A percentile compares a stretch with the other conserved stretches of the same genome.
Conservation (phyloP, 1,139 yeast genomes). For the Candida labiduridarum region DNA sequence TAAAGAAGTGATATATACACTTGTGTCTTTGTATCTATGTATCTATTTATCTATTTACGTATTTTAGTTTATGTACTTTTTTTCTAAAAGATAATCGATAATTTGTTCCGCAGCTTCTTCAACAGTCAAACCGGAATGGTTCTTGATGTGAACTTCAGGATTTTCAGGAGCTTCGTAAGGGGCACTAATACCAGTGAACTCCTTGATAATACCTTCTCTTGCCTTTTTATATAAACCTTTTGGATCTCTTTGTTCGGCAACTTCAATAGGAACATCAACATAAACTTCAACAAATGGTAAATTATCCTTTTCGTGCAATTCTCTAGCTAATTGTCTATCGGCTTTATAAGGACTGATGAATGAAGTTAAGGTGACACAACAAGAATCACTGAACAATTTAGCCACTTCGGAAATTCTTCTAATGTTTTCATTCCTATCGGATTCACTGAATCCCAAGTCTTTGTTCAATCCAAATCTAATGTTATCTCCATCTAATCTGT, state of each 20-base stretch:
- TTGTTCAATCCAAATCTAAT: slow-evolving; percentile 92
- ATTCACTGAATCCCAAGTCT: slow-evolving; percentile 89
- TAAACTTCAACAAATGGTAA: slow-evolving; percentile 88
- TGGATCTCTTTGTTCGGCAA: slow-evolving; percentile 96
- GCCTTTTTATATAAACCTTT: slow-evolving; percentile 97
- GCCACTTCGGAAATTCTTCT: slow-evolving; percentile 92
- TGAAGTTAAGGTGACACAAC: slow-evolving; percentile 82
- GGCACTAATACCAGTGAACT: slow-evolving; percentile 93
- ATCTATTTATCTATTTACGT: neutral
- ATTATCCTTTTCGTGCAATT: slow-evolving; percentile 71
- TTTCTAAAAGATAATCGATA: slow-evolving; percentile 63
- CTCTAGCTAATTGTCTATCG: slow-evolving; percentile 85
- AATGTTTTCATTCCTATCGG: slow-evolving; percentile 91
- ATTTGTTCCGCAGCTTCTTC: slow-evolving; percentile 82
- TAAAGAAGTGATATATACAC: slow-evolving; percentile 56
- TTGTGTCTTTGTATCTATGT: too few relatives aligned
- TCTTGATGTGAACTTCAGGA: slow-evolving; percentile 82
- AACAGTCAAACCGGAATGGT: slow-evolving; percentile 63
- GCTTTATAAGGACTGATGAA: slow-evolving; percentile 88
- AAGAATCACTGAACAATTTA: slow-evolving; percentile 87
- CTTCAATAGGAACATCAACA: slow-evolving; percentile 89
- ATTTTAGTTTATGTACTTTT: slow-evolving; percentile 43
- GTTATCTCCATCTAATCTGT: slow-evolving; percentile 94
- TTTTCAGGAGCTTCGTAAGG: slow-evolving; percentile 91
- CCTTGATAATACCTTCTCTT: slow-evolving; percentile 89